Conservation (phyloP, 257 asterid genomes). For the Nicotiana knightiana region DNA sequence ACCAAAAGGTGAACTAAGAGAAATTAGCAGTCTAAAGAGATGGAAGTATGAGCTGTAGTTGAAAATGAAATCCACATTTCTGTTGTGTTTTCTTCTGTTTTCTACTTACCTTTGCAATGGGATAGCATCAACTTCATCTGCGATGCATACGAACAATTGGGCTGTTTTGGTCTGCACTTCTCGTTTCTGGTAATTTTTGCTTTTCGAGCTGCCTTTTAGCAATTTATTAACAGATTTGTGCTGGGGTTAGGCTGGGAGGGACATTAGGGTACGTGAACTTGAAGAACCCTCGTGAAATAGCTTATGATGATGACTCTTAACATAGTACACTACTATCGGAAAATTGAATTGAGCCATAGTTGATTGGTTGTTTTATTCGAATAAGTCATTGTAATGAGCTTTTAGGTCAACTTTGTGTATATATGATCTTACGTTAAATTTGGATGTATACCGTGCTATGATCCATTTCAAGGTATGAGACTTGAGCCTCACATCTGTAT, state of each 20-base stretch:
- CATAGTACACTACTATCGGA: not conserved
- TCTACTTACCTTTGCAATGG: not conserved
- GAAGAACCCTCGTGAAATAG: not conserved
- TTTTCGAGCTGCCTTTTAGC: not conserved
- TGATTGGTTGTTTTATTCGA: not conserved
- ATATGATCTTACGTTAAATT: not conserved
- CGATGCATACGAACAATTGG: slow-evolving; percentile 98
- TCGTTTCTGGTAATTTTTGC: slow-evolving; percentile 67
- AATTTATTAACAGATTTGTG: not conserved
- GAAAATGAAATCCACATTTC: not conserved
- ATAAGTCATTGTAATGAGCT: too few relatives aligned
- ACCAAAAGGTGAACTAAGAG: too few relatives aligned
- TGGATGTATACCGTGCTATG: not conserved
- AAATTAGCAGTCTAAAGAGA: not conserved
- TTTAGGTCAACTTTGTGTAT: not conserved
- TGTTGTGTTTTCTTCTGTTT: not conserved
- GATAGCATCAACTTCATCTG: slow-evolving; percentile 25
- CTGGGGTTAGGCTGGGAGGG: not conserved
- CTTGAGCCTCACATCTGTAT: too few relatives aligned
- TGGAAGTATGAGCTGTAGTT: not conserved
- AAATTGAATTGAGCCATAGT: not conserved
- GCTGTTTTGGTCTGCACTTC: slow-evolving; percentile 96
- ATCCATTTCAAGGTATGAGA: too few relatives aligned
- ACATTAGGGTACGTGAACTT: not conserved
- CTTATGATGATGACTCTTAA: too few relatives aligned